Conservation (phyloP, 345 rosid species). For the Brassica nigra region DNA sequence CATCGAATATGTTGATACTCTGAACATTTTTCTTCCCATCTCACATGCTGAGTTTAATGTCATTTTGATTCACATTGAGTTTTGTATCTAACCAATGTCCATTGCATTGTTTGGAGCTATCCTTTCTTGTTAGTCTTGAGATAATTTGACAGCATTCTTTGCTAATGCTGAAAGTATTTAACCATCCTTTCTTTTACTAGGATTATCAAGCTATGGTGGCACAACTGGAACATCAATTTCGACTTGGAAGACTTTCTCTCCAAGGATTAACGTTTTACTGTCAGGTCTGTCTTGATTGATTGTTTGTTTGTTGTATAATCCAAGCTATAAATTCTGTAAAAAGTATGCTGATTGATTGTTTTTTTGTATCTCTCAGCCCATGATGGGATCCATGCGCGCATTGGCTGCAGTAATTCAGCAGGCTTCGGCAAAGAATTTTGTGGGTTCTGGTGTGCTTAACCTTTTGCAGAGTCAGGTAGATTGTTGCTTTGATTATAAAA, state of each 20-base stretch:
- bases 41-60: conserved; percentile 1
- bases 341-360: conserved; percentile 26
- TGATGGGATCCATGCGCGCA: conserved; percentile 93
- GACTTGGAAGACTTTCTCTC: conserved; percentile 91
- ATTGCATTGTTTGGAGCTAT: conserved; percentile 9
- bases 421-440: conserved; percentile 70
- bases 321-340: conserved; percentile 1
- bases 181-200: conserved; percentile 46
- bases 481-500: not conserved
- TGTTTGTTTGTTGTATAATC: not conserved
- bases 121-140: not conserved
- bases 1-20: not conserved
- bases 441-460: conserved; percentile 92
- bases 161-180: conserved; percentile 7
- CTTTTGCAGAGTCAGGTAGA: conserved; percentile 93
- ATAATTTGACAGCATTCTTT: conserved; percentile 7
- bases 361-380: conserved; percentile 57
- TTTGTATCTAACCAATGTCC: conserved; percentile 4
- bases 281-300: conserved; percentile 59
- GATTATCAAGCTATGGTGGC: conserved; percentile 95
- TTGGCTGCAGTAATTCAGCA: conserved; percentile 75
- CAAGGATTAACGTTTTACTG: conserved; percentile 99
- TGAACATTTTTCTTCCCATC: conserved; percentile 14
- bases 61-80: not conserved
- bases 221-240: conserved; percentile 96